Conservation (phyloP, 2,329 filamentous ascomycete genomes). For the Canariomyces notabilis region DNA sequence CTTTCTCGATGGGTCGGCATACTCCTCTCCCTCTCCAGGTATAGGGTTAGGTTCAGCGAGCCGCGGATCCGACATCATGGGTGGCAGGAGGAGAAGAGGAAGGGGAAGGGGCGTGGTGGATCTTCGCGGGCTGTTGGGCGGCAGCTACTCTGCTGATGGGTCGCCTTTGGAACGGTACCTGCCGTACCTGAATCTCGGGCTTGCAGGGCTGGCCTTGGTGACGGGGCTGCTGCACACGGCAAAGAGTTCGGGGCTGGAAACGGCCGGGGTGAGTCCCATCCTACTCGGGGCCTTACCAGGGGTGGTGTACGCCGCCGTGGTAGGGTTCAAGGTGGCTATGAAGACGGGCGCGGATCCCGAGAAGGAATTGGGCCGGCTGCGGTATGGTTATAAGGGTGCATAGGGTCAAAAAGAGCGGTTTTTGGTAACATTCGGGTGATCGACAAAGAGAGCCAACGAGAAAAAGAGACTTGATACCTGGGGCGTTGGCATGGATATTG, state of each 20-base stretch:
- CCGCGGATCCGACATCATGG: no score
- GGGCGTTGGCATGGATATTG: no score
- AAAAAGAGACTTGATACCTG: no score
- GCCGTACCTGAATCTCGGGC: conserved; percentile 53
- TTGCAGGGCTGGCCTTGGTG: conserved; percentile 50
- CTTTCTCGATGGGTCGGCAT: conserved; percentile 44
- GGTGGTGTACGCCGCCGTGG: conserved; percentile 55
- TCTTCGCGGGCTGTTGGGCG: background rate
- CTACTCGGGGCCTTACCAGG: conserved; percentile 49
- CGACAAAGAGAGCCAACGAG: no score
- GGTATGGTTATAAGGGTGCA: conserved; percentile 64
- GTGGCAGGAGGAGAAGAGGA: background rate
- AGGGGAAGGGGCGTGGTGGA: conserved; percentile 15
- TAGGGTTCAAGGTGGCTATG: conserved; percentile 62
- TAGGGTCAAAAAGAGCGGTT: conserved; percentile 34
- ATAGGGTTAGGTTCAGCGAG: no score
- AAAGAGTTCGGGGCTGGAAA: conserved; percentile 17
- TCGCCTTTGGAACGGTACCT: conserved; percentile 53
- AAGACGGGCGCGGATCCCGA: conserved; percentile 64
- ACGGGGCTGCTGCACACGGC: conserved; percentile 37
- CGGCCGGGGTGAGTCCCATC: conserved; percentile 34
- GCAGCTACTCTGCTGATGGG: conserved; percentile 14
- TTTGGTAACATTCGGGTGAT: no score
- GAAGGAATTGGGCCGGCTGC: conserved; percentile 55
- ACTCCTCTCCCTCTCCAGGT: no score